Conservation (phyloP, 192 early-diverging fungal genomes). For the Coemansia sp. region DNA sequence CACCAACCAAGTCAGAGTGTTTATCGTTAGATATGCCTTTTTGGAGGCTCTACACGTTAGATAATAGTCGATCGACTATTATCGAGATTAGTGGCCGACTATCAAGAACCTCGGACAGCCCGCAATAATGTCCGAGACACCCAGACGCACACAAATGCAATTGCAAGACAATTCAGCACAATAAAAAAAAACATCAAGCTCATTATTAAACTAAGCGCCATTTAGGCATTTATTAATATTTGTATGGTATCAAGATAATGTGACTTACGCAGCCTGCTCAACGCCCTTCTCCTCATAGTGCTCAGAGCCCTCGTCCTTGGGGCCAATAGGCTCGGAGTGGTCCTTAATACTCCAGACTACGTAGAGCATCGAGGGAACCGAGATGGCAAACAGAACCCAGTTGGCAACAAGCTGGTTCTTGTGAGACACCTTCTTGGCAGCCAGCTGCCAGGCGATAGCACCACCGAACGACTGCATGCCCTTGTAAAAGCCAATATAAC, state of each 20-base stretch:
- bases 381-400: conserved; percentile 62
- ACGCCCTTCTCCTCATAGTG: conserved; percentile 30
- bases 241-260: not conserved
- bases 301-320: conserved; percentile 18
- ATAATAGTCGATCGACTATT: not conserved
- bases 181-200: not conserved
- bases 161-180: not conserved
- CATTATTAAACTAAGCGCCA: not conserved
- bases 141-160: no score
- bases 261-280: conserved; percentile 1
- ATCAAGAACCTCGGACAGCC: not conserved
- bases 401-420: conserved; percentile 61
- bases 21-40: not conserved
- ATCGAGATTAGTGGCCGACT: not conserved
- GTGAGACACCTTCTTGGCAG: conserved; percentile 55
- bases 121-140: not conserved
- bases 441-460: conserved; percentile 74
- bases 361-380: conserved; percentile 55
- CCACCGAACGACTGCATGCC: conserved; percentile 81
- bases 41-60: not conserved
- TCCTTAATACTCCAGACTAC: conserved; percentile 62
- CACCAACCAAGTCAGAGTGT: not conserved
- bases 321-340: conserved; percentile 34
- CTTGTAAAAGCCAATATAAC: conserved; percentile 91
- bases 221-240: conserved; percentile 1